These are phyloP conservation scores for Lachancea sp. DNA, from an alignment of 805 yeast species.

Conservation along the genomic window DNA sequence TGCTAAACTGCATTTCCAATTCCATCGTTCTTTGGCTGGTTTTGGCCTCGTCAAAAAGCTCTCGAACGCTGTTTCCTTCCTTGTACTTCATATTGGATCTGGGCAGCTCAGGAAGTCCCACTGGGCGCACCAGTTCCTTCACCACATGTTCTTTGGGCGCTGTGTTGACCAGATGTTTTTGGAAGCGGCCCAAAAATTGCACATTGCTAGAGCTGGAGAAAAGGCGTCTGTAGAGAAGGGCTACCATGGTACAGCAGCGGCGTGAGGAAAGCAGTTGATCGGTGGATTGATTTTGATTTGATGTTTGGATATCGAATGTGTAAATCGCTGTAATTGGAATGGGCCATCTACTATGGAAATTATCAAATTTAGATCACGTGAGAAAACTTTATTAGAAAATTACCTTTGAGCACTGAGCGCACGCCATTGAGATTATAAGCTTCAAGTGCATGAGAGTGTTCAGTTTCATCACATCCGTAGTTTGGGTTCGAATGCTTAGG, in stretches of 20 bases:
- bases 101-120: constrained; percentile 41
- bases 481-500: too few relatives aligned
- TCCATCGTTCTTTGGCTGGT: constrained; percentile 43
- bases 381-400: too few relatives aligned
- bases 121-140: constrained; percentile 37
- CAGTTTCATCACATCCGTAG: too few relatives aligned
- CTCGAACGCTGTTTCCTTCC: constrained; percentile 40
- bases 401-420: too few relatives aligned
- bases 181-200: constrained; percentile 29
- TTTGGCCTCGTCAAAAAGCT: constrained; percentile 44
- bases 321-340: too few relatives aligned
- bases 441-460: too few relatives aligned
- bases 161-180: constrained; percentile 33
- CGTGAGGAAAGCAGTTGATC: background rate
- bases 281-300: background rate
- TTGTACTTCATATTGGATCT: constrained; percentile 30
- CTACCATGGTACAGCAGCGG: background rate
- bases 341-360: too few relatives aligned
- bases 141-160: constrained; percentile 34
- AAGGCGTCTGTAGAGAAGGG: background rate
- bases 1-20: constrained; percentile 56
- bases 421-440: too few relatives aligned
- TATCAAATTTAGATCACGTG: too few relatives aligned
- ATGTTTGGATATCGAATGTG: too few relatives aligned
- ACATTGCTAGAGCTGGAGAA: constrained; percentile 10